A percentile compares a stretch with the other conserved stretches of the same genome.
Evolutionary conservation across 2,329 filamentous ascomycete species (phyloP).

Genomic region (Penicillium sp.): DNA sequence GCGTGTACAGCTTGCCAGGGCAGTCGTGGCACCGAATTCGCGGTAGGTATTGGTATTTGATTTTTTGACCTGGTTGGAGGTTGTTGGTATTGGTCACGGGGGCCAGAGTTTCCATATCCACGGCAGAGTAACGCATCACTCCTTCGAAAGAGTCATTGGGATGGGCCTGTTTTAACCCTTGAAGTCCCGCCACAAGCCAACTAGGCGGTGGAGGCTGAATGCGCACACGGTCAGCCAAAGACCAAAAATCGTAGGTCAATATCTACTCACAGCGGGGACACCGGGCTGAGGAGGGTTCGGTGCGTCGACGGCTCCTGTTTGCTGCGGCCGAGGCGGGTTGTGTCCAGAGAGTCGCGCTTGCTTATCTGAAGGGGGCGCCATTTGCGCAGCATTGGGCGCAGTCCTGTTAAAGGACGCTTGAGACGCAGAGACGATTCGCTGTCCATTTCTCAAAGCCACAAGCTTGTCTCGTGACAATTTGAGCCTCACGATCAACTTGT

Average conservation of each 20-base stretch:
- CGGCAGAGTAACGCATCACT: slow-evolving; percentile 83
- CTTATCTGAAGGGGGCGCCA: slow-evolving; percentile 46
- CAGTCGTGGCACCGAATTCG: slow-evolving; percentile 91
- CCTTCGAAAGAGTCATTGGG: slow-evolving; percentile 83
- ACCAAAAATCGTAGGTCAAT: slow-evolving; percentile 17
- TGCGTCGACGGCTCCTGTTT: slow-evolving; percentile 48
- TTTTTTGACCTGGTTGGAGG: slow-evolving; percentile 57
- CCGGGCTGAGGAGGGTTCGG: slow-evolving; percentile 43
- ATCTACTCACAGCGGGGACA: slow-evolving; percentile 46
- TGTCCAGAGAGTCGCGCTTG: slow-evolving; percentile 26
- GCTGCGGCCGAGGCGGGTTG: slow-evolving; percentile 32
- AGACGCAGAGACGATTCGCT: slow-evolving; percentile 34
- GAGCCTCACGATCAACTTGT: slow-evolving; percentile 71
- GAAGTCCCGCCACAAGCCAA: slow-evolving; percentile 78
- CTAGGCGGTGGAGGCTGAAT: slow-evolving; percentile 75
- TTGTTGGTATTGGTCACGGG: slow-evolving; percentile 57
- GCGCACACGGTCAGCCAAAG: slow-evolving; percentile 16
- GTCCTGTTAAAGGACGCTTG: slow-evolving; percentile 38
- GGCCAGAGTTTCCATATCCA: slow-evolving; percentile 69
- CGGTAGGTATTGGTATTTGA: slow-evolving; percentile 81
- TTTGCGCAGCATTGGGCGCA: slow-evolving; percentile 26
- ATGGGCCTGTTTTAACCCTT: slow-evolving; percentile 67
- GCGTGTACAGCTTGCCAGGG: slow-evolving; percentile 89
- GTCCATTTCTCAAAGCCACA: slow-evolving; percentile 19
- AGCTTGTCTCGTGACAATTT: slow-evolving; percentile 71